Base-by-base conservation (phyloP, 1,284 basidiomycete genomes). In the Inonotus obliquus region DNA sequence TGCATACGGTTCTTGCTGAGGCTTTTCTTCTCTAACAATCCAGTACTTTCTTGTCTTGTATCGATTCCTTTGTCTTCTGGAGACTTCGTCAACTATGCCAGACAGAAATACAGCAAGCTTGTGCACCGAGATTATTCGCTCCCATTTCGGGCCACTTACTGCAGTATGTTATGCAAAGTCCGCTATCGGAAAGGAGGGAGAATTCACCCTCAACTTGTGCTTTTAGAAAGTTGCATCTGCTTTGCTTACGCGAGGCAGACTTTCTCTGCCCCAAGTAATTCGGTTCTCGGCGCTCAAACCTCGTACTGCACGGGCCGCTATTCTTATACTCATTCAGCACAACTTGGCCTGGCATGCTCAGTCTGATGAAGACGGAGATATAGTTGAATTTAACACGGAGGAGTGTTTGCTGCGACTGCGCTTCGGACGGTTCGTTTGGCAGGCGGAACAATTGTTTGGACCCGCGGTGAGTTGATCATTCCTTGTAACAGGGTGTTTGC, bases 241-340 rank as follows among this genome's bases (percentile, higher is more conserved):
- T 10, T 78, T 98, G n/a, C 82, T 98, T 17, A 87, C 85, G 54
- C 84, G 91, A 44, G 96, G 96, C 14, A 85, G 96, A 37, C 79
- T 97, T 21, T 83, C 89, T 6, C 78, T 96, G 32, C 69, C 80
- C 2, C 84, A 89, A 65, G 76, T 96, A 39, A 78, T 91, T 51
- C 86, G 86, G 53, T 85, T 84, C 71, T 82, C 89, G 45, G 72
- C 74, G n/a, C 72, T 91, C 44, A 86, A 85, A 69, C 80, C 86
- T 7, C 81, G 87, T 17, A 84, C 83, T 1, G 81, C 90, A 29
- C 85, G 91, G 58, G 87, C 89, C 21, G 81, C 87, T 29, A 79
- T 98, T 54, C 76, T 98, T 60, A 84, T 91, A 55, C 84, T 99
- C 57, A 82, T 96, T 25, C 96, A 98, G 74, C 96, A 99, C 73